Evolutionary conservation across 2,329 filamentous ascomycete species (phyloP).

Genomic region (Pseudogymnoascus sp.): DNA sequence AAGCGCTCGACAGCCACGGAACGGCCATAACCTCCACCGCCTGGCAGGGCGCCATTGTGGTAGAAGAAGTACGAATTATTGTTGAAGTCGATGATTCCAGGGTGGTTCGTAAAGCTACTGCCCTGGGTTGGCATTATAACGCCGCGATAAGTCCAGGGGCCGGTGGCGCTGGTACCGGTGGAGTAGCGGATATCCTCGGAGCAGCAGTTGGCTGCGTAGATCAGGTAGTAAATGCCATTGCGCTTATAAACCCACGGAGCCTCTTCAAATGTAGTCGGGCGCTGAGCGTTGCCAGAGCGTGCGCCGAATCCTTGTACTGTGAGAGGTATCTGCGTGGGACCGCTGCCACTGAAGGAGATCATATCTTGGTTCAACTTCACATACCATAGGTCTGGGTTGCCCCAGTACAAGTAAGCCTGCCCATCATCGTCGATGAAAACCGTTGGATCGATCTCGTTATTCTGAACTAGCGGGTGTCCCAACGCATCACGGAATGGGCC

Average conservation of each 20-base stretch:
- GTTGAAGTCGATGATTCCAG: background rate
- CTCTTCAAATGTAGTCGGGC: constrained; percentile 25
- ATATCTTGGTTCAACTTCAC: constrained; percentile 37
- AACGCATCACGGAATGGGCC: constrained; percentile 33
- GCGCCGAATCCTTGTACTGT: constrained; percentile 18
- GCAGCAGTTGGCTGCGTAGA: constrained; percentile 28
- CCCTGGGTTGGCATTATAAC: constrained; percentile 24
- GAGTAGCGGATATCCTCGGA: constrained; percentile 29
- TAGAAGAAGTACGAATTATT: background rate
- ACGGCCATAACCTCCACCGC: background rate
- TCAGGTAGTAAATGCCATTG: constrained; percentile 27
- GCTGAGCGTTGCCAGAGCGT: constrained; percentile 16
- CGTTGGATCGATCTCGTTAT: constrained; percentile 33
- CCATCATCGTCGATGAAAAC: constrained; percentile 38
- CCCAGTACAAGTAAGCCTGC: constrained; percentile 39
- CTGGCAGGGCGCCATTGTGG: background rate
- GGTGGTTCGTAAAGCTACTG: background rate
- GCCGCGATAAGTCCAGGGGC: constrained; percentile 30
- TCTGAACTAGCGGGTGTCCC: constrained; percentile 31
- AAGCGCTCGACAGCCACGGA: background rate
- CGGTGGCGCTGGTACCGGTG: constrained; percentile 24
- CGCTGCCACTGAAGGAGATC: constrained; percentile 30
- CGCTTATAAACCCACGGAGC: constrained; percentile 31
- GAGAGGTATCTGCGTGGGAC: constrained; percentile 20
- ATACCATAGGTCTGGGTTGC: constrained; percentile 33